Evolutionary conservation across 257 asterid genomes (phyloP), one percentile per base, ranked within the genome.

Genomic region (Parsonsia alboflavescens): DNA sequence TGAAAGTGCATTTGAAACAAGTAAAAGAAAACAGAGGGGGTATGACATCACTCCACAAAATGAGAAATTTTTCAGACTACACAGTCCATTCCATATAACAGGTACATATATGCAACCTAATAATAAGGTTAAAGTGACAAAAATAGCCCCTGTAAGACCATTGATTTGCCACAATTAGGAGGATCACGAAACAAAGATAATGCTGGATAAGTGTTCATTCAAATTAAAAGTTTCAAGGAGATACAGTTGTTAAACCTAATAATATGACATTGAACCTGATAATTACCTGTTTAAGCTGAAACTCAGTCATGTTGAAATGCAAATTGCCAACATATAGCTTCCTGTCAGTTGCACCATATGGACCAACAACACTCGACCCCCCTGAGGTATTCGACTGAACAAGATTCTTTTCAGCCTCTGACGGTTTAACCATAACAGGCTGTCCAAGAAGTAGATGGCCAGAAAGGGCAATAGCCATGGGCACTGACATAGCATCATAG

Each of bases 401-500:
- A 79, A 95, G 99, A 82, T 95, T 95, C 89, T 95, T 95, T 84
- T 95, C 99, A 42, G 99, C 99, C 84, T 95, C 99, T 2, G 99
- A 95, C 71, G 99, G 99, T 80, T 95, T 95, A 22, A 92, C 98
- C 99, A 95, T 95, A 53, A 95, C 93, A 76, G 99, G 97, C 82
- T 95, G 99, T 53, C 99, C 98, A 82, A 90, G 93, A 75, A 92
- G 92, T 30, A 82, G 89, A 79, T 90, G 99, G 22, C 99, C 99
- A 54, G 96, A 89, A 54, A 92, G 76, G 75, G 99, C 99, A 72
- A 95, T 95, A 49, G 99, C 99, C 97, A 92, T 89, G 13, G 99
- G 99, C 59, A 95, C 99, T 70, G 98, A 90, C 99, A 95, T 92
- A 42, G 82, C 96, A 84, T 95, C 99, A 79, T 88, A 87, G 82